These are phyloP conservation scores for Epicoccum sorghinum DNA, from an alignment of 2,329 filamentous ascomycete genomes.

Conservation along the genomic window DNA sequence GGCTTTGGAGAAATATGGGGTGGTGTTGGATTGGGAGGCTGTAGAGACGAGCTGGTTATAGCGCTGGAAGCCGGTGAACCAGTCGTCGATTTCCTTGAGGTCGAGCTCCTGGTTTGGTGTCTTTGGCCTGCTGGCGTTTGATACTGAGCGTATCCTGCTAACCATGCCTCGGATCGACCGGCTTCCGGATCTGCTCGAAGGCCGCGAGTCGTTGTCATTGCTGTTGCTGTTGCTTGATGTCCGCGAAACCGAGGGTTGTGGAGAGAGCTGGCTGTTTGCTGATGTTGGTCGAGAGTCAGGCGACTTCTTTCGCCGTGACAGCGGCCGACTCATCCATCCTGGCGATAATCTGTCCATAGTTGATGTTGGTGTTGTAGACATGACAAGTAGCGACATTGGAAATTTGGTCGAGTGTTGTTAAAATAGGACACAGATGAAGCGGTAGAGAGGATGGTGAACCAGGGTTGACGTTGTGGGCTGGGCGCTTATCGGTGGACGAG, in stretches of 20 bases:
- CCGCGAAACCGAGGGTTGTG: slow-evolving; percentile 16
- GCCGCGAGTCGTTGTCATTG: slow-evolving; percentile 26
- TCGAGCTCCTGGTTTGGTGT: slow-evolving; percentile 27
- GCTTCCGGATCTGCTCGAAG: slow-evolving; percentile 29
- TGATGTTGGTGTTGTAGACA: slow-evolving; percentile 30
- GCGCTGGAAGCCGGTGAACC: slow-evolving; percentile 37
- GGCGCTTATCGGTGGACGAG: slow-evolving; percentile 7
- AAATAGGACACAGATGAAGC: background rate
- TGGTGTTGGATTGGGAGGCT: slow-evolving; percentile 16
- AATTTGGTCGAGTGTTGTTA: too few relatives aligned
- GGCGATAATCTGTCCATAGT: slow-evolving; percentile 31
- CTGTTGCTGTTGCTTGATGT: slow-evolving; percentile 24
- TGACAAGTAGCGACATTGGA: slow-evolving; percentile 35
- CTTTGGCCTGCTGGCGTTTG: slow-evolving; percentile 29
- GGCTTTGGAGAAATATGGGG: slow-evolving; percentile 30
- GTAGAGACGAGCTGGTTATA: slow-evolving; percentile 42
- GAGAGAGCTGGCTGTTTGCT: slow-evolving; percentile 22
- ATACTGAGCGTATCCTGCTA: slow-evolving; percentile 35
- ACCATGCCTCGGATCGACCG: slow-evolving; percentile 32
- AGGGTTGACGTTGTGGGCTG: background rate
- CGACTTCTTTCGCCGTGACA: slow-evolving; percentile 22
- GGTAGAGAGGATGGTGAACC: background rate
- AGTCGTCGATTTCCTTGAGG: slow-evolving; percentile 36
- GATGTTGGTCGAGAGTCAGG: slow-evolving; percentile 24
- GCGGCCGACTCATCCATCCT: slow-evolving; percentile 30